phyloP scores from a whole-genome alignment of 768 basidiomycete genomes.

The Glaciozyma antarctica region DNA sequence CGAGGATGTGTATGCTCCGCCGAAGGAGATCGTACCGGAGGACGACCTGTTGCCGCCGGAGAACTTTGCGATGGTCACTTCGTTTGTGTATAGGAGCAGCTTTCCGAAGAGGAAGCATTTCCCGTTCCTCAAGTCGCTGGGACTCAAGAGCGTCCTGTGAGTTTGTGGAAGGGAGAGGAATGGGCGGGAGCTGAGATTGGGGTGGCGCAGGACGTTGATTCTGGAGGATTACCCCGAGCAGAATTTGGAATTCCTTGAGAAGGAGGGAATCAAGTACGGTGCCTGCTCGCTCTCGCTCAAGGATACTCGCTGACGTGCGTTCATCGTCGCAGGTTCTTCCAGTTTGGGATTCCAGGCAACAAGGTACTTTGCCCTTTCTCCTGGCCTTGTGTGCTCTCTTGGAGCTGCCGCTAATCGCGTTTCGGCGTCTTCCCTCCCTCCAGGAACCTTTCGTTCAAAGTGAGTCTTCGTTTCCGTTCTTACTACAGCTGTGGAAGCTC shows the following conservation, averaged over 20 bases:
- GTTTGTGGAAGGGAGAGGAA: conserved; percentile 4
- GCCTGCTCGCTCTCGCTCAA: not conserved
- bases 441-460: conserved; percentile 30
- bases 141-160: conserved; percentile 41
- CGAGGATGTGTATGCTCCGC: conserved; percentile 4
- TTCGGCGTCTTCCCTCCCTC: not conserved
- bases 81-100: conserved; percentile 38
- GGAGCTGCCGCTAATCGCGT: not conserved
- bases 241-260: conserved; percentile 40
- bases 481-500: too few species aligned
- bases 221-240: conserved; percentile 42
- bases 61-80: conserved; percentile 40
- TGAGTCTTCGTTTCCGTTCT: not conserved
- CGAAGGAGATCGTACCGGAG: conserved; percentile 5
- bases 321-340: conserved; percentile 33
- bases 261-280: conserved; percentile 38
- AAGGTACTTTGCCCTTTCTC: conserved; percentile 34
- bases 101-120: conserved; percentile 41
- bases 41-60: conserved; percentile 36
- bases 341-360: conserved; percentile 43
- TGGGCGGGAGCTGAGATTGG: not conserved
- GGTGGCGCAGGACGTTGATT: conserved; percentile 35
- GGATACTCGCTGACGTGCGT: not conserved
- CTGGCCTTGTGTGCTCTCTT: not conserved
- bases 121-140: conserved; percentile 39